A percentile compares a stretch with the other conserved stretches of the same genome.
phyloP scores from a whole-genome alignment of 192 early-diverging fungal genomes.

The Entomortierella chlamydospora region DNA sequence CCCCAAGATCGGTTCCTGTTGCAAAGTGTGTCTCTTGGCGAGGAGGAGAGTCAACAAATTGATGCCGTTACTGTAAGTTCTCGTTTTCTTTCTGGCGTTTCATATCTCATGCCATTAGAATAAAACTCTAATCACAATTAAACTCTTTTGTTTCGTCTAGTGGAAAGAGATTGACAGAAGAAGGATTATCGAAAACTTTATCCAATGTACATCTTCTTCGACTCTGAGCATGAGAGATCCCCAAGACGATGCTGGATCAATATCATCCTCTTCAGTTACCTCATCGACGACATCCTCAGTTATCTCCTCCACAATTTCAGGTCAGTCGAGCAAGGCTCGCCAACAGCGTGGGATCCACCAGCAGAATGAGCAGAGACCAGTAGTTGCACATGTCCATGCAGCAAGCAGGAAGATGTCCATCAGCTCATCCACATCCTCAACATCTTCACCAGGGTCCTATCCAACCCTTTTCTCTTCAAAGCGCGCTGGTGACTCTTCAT shows the following conservation, averaged over 20 bases:
- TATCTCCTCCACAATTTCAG: conserved; percentile 11
- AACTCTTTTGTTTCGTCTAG: conserved; percentile 1
- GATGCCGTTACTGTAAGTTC: conserved; percentile 46
- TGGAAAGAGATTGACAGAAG: conserved; percentile 57
- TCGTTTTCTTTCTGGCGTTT: background rate
- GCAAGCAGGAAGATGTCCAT: conserved; percentile 33
- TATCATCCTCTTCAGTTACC: conserved; percentile 35
- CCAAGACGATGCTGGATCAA: conserved; percentile 33
- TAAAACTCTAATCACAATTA: background rate
- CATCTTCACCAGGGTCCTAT: conserved; percentile 39
- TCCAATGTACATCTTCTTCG: conserved; percentile 52
- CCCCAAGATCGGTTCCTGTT: conserved; percentile 58
- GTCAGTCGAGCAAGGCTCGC: conserved; percentile 5
- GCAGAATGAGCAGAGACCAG: background rate
- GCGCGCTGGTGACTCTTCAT: conserved; percentile 1
- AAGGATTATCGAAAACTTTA: conserved; percentile 55
- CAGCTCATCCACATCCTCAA: conserved; percentile 18
- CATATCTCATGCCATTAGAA: too few relatives aligned
- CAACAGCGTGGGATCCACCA: background rate
- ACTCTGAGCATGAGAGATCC: conserved; percentile 29
- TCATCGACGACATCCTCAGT: conserved; percentile 29
- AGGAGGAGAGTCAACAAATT: conserved; percentile 43
- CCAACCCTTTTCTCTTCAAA: conserved; percentile 43
- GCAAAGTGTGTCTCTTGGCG: conserved; percentile 51
- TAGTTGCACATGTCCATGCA: conserved; percentile 25